Conservation (phyloP, 2,329 filamentous ascomycete species). For the Ophiostoma quercus region DNA sequence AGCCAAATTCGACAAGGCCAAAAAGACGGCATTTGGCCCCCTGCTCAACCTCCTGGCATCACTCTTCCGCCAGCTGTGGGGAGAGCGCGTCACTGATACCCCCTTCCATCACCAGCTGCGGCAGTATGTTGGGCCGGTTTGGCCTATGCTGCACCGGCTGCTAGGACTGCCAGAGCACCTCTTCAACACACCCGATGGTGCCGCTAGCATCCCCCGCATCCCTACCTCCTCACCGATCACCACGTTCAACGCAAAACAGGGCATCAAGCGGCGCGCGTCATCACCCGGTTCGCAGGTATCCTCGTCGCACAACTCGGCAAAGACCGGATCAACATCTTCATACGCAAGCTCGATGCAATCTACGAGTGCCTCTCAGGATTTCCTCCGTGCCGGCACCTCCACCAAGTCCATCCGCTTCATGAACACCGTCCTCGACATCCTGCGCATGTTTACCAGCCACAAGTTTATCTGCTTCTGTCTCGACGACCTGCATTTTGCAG, state of each 20-base stretch:
- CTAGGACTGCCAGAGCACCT: constrained; percentile 66
- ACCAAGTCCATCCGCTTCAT: constrained; percentile 69
- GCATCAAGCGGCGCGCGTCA: constrained; percentile 30
- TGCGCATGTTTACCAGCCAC: constrained; percentile 73
- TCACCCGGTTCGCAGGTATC: constrained; percentile 36
- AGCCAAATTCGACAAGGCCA: constrained; percentile 60
- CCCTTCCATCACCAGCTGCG: constrained; percentile 57
- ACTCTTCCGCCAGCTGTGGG: constrained; percentile 62
- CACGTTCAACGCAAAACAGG: constrained; percentile 31
- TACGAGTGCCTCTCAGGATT: constrained; percentile 54
- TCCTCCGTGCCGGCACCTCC: constrained; percentile 52
- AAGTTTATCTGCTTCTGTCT: constrained; percentile 85
- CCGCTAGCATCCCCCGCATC: constrained; percentile 32
- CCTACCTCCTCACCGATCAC: constrained; percentile 36
- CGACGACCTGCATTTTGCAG: constrained; percentile 86
- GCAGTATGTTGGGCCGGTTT: constrained; percentile 58
- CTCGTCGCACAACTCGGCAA: neutral
- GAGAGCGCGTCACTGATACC: constrained; percentile 60
- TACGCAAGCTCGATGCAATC: constrained; percentile 41
- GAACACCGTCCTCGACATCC: constrained; percentile 81
- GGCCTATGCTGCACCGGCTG: constrained; percentile 58
- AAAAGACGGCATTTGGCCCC: constrained; percentile 57
- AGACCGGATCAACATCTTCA: constrained; percentile 39
- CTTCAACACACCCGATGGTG: constrained; percentile 33
- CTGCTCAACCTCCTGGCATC: constrained; percentile 60